A percentile compares a stretch with the other conserved stretches of the same genome.
Evolutionary conservation across 352 stramenopile genomes (phyloP).

Genomic region (Plasmopara viticola): DNA sequence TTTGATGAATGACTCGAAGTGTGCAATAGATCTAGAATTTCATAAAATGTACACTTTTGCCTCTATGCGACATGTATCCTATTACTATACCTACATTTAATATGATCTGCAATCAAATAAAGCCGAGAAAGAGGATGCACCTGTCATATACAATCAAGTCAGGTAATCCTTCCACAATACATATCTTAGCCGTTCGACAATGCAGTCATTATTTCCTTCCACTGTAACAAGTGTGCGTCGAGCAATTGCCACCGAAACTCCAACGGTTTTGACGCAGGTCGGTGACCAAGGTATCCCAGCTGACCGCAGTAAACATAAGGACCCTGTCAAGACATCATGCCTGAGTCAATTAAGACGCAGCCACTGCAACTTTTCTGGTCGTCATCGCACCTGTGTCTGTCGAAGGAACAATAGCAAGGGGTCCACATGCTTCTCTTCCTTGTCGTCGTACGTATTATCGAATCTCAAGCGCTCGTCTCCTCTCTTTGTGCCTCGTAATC

Average conservation of each 20-base stretch:
- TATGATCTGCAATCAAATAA: no score
- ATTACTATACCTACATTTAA: no score
- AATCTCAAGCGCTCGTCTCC: slow-evolving; percentile 30
- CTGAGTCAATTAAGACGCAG: not conserved
- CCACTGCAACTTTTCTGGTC: not conserved
- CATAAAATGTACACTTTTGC: no score
- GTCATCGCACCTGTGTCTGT: slow-evolving; percentile 26
- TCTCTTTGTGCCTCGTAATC: slow-evolving; percentile 21
- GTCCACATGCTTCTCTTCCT: slow-evolving; percentile 1
- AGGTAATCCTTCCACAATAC: not conserved
- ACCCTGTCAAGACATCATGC: slow-evolving; percentile 9
- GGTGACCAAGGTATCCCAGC: slow-evolving; percentile 44
- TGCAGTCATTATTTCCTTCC: slow-evolving; percentile 9
- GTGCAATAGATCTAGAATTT: no score
- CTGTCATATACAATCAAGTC: no score
- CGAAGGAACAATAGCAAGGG: slow-evolving; percentile 51
- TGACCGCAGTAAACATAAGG: slow-evolving; percentile 67
- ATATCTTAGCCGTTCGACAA: not conserved
- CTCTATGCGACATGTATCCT: no score
- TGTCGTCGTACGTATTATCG: slow-evolving; percentile 23
- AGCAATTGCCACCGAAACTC: slow-evolving; percentile 68
- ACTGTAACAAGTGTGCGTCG: slow-evolving; percentile 28
- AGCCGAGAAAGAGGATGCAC: no score
- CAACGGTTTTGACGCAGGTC: slow-evolving; percentile 23
- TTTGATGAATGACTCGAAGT: no score